Base-by-base conservation (phyloP, 257 asterid genomes). In the Catharanthus roseus region DNA sequence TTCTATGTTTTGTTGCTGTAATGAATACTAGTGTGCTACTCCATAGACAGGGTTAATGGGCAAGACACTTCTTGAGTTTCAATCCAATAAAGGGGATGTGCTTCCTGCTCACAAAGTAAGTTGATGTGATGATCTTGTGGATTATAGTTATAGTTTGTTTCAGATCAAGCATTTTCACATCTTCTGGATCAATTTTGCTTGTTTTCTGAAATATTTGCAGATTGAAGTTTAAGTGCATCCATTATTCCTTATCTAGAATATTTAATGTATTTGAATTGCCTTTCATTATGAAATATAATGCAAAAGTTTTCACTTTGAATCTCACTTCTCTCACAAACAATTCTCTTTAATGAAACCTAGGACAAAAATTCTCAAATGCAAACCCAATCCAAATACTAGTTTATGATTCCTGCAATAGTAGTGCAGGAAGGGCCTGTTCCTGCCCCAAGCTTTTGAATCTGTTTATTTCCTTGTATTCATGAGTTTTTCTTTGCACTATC, bases 81-180 rank as follows among this genome's bases (percentile, higher is more conserved):
- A 93, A 70, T 93, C 97, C 19, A 93, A 89, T 75, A 91, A 91
- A 86, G 96, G 97, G 54, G 96, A 91, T 44, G 89, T 93, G 75
- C 96, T 93, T 53, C 97, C 96, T 39, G 89, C 96, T 81, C 99
- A 91, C 85, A 93, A 85, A 96, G 96, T 93, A 79, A 78, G 96
- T 91, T 74, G 72, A 57, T 60, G 57, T 8, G 39, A 34, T 36
- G 28, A 19, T 7, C 47, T 62, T 34, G 47, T 4, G 26, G 29
- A 36, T 62, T 6, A 34, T 18, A 62, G 47, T 62, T 62, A 33
- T 62, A 62, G 8, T 18, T 16, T 34, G 26, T 15, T 6, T 33
- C 0, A 6, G 6, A 18, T 9, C 45, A 15, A 21, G 34, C 72
- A 69, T 28, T 51, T 15, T 54, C 0, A 12, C 45, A 34, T 41